Percentiles rank a stretch among this genome's conserved stretches.
Evolutionary conservation across 495 filamentous ascomycete genomes (phyloP).

Genomic region (Cairneyella variabilis): DNA sequence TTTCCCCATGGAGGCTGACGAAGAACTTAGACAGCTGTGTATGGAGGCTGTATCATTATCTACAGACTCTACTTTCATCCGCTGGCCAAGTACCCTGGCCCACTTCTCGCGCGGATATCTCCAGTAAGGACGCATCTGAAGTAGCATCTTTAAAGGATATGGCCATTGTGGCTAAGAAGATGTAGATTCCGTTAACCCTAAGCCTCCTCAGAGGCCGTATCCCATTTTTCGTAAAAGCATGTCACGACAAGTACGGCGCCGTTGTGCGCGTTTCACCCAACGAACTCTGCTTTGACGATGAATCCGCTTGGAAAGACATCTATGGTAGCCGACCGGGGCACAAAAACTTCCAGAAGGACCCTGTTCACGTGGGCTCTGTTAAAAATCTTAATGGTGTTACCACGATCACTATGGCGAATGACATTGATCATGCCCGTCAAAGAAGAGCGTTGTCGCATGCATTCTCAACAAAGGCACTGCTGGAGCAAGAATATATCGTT

Average conservation of each 20-base stretch:
- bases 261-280: constrained; percentile 54
- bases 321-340: constrained; percentile 41
- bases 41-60: not conserved
- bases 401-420: constrained; percentile 33
- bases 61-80: constrained; percentile 5
- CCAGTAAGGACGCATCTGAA: not conserved
- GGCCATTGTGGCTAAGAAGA: not conserved
- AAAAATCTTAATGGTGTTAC: constrained; percentile 6
- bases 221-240: not conserved
- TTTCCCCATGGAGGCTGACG: not conserved
- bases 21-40: not conserved
- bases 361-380: constrained; percentile 26
- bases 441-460: constrained; percentile 44
- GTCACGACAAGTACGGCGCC: constrained; percentile 23
- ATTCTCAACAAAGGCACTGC: constrained; percentile 45
- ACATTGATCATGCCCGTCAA: constrained; percentile 41
- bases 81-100: constrained; percentile 4
- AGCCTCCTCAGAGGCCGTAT: not conserved
- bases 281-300: constrained; percentile 49
- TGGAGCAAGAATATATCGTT: constrained; percentile 46
- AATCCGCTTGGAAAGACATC: constrained; percentile 56
- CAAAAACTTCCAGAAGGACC: constrained; percentile 35
- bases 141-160: not conserved
- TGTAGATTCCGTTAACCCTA: not conserved
- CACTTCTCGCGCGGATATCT: constrained; percentile 1